Conservation (phyloP, 768 basidiomycete genomes). For the Kwoniella sp. region DNA sequence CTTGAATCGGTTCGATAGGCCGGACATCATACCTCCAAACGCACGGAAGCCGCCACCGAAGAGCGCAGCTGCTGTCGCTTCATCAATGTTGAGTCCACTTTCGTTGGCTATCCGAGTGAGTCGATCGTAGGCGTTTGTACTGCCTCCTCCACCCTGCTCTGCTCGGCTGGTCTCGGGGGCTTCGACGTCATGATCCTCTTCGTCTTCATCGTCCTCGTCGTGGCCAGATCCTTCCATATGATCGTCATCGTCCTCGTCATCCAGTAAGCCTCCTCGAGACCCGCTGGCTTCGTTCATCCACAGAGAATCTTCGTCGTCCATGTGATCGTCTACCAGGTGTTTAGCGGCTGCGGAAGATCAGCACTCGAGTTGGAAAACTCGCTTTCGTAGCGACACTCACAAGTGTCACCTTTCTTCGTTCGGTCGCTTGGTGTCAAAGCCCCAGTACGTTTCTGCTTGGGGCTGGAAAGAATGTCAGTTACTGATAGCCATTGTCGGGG, state of each 20-base stretch:
- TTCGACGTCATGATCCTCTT: constrained; percentile 53
- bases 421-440: constrained; percentile 25
- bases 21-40: constrained; percentile 67
- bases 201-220: constrained; percentile 49
- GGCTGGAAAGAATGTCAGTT: constrained; percentile 6
- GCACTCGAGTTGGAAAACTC: neutral
- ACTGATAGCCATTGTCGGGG: neutral
- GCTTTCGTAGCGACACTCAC: constrained; percentile 20
- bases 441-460: constrained; percentile 27
- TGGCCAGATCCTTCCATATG: constrained; percentile 46
- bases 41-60: constrained; percentile 77
- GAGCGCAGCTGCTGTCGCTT: constrained; percentile 54
- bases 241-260: constrained; percentile 41
- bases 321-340: constrained; percentile 41
- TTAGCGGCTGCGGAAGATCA: constrained; percentile 27
- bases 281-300: constrained; percentile 41
- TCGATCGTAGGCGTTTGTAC: constrained; percentile 34
- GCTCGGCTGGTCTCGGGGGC: constrained; percentile 61
- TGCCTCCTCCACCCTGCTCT: constrained; percentile 51
- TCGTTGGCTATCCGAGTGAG: constrained; percentile 37
- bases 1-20: constrained; percentile 83
- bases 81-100: constrained; percentile 42
- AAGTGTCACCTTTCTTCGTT: constrained; percentile 46
- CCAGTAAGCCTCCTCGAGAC: constrained; percentile 14
- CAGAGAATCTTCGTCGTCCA: constrained; percentile 42